A percentile compares a stretch with the other conserved stretches of the same genome.
Evolutionary conservation across 2,329 filamentous ascomycete genomes (phyloP).

Genomic region (Tolypocladium tropicale): DNA sequence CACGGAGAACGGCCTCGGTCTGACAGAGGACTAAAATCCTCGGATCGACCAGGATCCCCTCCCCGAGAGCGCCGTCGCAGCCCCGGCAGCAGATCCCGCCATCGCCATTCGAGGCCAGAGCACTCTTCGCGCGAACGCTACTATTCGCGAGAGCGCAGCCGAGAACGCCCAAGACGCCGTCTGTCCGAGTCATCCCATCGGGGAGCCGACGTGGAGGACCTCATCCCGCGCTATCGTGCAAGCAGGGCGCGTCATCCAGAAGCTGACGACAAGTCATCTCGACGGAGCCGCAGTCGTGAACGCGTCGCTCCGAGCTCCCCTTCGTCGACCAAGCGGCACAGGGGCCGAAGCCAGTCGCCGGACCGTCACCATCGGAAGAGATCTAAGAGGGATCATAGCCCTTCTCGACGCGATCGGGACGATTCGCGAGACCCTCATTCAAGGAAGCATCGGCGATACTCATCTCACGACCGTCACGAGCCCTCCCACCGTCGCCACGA

Average conservation of each 20-base stretch:
- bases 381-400: slow-evolving; percentile 23
- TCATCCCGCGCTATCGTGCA: slow-evolving; percentile 27
- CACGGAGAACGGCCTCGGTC: slow-evolving; percentile 25
- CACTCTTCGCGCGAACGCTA: slow-evolving; percentile 25
- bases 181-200: slow-evolving; percentile 16
- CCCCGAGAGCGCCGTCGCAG: slow-evolving; percentile 19
- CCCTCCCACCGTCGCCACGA: slow-evolving; percentile 19
- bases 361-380: slow-evolving; percentile 28
- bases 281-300: slow-evolving; percentile 23
- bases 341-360: slow-evolving; percentile 30
- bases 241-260: slow-evolving; percentile 19
- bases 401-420: slow-evolving; percentile 28
- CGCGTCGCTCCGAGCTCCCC: slow-evolving; percentile 23
- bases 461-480: slow-evolving; percentile 20
- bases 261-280: slow-evolving; percentile 18
- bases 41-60: slow-evolving; percentile 20
- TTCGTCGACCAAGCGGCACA: slow-evolving; percentile 28
- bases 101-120: slow-evolving; percentile 22
- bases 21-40: slow-evolving; percentile 22
- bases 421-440: slow-evolving; percentile 25
- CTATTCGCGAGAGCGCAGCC: slow-evolving; percentile 27
- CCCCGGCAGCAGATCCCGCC: slow-evolving; percentile 17
- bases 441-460: slow-evolving; percentile 19
- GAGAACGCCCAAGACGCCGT: slow-evolving; percentile 19
- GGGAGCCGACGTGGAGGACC: slow-evolving; percentile 20